phyloP scores from a whole-genome alignment of 805 yeast genomes.

The Yarrowia yakushimensis region DNA sequence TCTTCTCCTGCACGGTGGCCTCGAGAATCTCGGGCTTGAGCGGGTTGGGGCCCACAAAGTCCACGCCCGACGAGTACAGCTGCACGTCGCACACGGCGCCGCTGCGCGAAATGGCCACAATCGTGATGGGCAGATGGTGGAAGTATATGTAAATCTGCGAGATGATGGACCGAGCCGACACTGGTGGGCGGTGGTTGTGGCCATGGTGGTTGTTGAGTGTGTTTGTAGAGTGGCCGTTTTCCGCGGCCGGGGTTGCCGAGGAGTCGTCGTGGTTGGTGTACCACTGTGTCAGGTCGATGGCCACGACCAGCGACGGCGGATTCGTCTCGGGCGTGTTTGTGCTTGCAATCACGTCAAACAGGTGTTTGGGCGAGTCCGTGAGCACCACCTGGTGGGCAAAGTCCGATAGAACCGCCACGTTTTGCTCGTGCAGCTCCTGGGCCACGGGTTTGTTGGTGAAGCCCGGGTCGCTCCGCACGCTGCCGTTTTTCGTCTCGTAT shows the following conservation, averaged over 20 bases:
- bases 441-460: neutral
- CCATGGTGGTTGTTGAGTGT: neutral
- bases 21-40: conserved; percentile 9
- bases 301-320: conserved; percentile 3
- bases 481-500: neutral
- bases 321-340: neutral
- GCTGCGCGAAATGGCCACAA: conserved; percentile 13
- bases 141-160: conserved; percentile 20
- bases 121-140: conserved; percentile 18
- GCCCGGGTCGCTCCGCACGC: neutral
- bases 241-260: neutral
- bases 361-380: conserved; percentile 19
- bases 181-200: neutral
- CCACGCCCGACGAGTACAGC: conserved; percentile 15
- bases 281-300: conserved; percentile 19
- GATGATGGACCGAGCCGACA: conserved; percentile 22
- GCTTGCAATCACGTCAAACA: conserved; percentile 2
- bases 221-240: neutral
- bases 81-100: conserved; percentile 18
- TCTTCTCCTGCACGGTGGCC: conserved; percentile 1
- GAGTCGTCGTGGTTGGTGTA: neutral
- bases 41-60: conserved; percentile 24
- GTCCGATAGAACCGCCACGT: neutral
- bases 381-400: conserved; percentile 12
- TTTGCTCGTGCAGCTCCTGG: conserved; percentile 7